These are phyloP conservation scores for Metschnikowia santaceciliae DNA, from an alignment of 805 yeast species.

Conservation along the genomic window DNA sequence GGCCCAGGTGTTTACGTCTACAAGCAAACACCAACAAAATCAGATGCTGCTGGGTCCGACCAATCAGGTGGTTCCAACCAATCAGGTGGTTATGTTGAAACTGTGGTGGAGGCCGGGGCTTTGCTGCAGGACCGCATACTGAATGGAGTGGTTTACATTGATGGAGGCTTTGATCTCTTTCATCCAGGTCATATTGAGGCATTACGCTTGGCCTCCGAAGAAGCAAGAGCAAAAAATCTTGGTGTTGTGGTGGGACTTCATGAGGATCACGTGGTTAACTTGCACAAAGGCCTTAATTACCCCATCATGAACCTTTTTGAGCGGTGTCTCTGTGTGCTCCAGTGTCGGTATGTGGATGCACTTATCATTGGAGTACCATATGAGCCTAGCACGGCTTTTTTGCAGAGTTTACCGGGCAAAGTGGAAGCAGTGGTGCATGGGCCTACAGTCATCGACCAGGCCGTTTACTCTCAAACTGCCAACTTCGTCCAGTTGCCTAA, in stretches of 20 bases:
- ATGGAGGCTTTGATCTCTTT: conserved; percentile 88
- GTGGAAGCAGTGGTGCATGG: conserved; percentile 52
- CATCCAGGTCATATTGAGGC: conserved; percentile 90
- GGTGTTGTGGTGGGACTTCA: conserved; percentile 65
- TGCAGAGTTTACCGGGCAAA: conserved; percentile 37
- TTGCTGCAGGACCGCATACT: conserved; percentile 14
- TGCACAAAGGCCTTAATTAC: conserved; percentile 56
- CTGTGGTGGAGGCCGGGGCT: conserved; percentile 34
- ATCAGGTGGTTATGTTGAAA: conserved; percentile 13
- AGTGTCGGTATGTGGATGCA: conserved; percentile 81
- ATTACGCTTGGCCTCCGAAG: conserved; percentile 45
- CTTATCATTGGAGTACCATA: conserved; percentile 69
- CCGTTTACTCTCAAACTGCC: conserved; percentile 31
- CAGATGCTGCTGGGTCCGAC: too few species aligned
- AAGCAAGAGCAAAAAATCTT: conserved; percentile 35
- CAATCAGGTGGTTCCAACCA: too few species aligned
- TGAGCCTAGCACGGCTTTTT: conserved; percentile 39
- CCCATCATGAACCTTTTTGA: conserved; percentile 89
- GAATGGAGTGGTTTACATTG: conserved; percentile 49
- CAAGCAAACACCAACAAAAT: too few species aligned
- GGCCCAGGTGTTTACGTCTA: conserved; percentile 55
- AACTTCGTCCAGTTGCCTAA: conserved; percentile 41
- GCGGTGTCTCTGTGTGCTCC: conserved; percentile 81
- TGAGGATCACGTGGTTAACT: conserved; percentile 54
- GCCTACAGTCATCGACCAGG: conserved; percentile 40